phyloP scores from a whole-genome alignment of 2,329 filamentous ascomycete species.

The Fusarium sambucinum region DNA sequence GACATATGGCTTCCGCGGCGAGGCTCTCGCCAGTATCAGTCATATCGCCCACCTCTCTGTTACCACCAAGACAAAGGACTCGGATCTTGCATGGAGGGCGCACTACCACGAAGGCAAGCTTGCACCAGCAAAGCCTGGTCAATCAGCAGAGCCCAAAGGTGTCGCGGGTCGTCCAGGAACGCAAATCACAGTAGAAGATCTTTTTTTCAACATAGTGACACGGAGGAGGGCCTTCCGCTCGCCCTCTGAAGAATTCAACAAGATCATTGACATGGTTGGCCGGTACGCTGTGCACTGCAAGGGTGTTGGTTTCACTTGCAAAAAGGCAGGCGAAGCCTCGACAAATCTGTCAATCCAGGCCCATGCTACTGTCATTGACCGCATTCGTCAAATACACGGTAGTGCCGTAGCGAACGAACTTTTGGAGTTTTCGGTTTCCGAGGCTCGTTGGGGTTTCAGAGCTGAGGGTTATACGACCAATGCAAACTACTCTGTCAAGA shows the following conservation, averaged over 20 bases:
- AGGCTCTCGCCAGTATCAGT: constrained; percentile 96
- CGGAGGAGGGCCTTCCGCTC: constrained; percentile 91
- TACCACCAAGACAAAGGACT: constrained; percentile 91
- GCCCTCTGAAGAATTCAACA: constrained; percentile 93
- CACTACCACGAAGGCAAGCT: constrained; percentile 88
- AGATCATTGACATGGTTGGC: constrained; percentile 94
- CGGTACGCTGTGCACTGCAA: constrained; percentile 92
- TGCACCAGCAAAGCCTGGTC: constrained; percentile 86
- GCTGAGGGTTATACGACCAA: constrained; percentile 87
- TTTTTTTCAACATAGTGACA: constrained; percentile 96
- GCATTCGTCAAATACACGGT: constrained; percentile 92
- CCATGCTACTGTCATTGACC: constrained; percentile 78
- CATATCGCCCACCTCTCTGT: constrained; percentile 97
- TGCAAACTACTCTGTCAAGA: constrained; percentile 94
- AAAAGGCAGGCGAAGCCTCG: constrained; percentile 91
- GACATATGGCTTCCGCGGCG: constrained; percentile 97
- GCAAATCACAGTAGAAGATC: constrained; percentile 94
- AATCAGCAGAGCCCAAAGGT: constrained; percentile 85
- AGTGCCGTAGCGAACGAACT: constrained; percentile 88
- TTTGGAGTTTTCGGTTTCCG: constrained; percentile 77
- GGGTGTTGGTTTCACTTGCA: constrained; percentile 95
- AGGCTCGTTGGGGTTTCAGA: constrained; percentile 85
- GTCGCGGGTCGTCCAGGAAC: constrained; percentile 90
- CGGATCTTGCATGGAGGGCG: constrained; percentile 89
- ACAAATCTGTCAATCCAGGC: constrained; percentile 84